Evolutionary conservation across 2,329 filamentous ascomycete species (phyloP).

Genomic region (Aspergillus caelatus): DNA sequence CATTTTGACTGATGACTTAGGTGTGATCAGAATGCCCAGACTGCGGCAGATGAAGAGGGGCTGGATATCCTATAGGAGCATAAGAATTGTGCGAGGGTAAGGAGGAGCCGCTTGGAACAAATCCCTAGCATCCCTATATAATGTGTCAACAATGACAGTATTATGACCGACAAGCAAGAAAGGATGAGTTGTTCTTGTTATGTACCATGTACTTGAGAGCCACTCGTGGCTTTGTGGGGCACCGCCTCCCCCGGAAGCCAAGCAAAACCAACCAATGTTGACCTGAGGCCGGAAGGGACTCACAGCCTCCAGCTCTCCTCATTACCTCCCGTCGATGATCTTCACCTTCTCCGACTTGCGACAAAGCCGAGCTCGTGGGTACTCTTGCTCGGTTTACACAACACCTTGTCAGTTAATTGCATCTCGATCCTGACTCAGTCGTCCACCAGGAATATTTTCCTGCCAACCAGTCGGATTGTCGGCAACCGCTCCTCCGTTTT

Average conservation of each 20-base stretch:
- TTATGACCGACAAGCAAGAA: neutral
- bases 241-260: neutral
- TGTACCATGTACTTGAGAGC: neutral
- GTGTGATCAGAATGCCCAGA: neutral
- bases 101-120: neutral
- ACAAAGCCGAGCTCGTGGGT: conserved; percentile 1
- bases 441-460: neutral
- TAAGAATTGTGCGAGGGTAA: neutral
- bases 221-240: conserved; percentile 4
- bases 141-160: neutral
- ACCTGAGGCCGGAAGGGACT: conserved; percentile 1
- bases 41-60: neutral
- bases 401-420: neutral
- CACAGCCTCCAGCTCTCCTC: neutral
- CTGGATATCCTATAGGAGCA: neutral
- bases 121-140: neutral
- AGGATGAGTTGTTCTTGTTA: neutral
- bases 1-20: neutral
- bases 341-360: conserved; percentile 4
- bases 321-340: conserved; percentile 6
- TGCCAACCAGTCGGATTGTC: neutral
- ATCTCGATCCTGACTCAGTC: neutral
- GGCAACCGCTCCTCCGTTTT: neutral
- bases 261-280: neutral
- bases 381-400: neutral